A percentile compares a stretch with the other conserved stretches of the same genome.
Conservation (phyloP, 225 moss, liverwort and hornwort species). For the Physcomitrium patens region DNA sequence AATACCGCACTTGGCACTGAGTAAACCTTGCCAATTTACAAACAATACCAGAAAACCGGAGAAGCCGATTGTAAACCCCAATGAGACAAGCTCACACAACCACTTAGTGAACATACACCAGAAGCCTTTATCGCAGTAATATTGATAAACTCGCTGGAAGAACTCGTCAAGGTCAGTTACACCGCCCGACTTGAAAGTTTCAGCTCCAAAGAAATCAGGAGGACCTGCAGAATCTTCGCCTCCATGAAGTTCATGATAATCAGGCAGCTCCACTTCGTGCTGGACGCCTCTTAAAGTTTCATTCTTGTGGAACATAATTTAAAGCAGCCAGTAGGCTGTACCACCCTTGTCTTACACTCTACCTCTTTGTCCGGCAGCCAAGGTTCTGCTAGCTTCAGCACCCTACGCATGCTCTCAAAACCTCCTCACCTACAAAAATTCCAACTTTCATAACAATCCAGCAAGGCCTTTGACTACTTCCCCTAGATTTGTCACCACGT, state of each 20-base stretch:
- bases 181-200: constrained; percentile 90
- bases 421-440: no score
- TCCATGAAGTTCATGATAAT: constrained; percentile 76
- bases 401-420: no score
- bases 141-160: constrained; percentile 93
- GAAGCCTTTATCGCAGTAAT: constrained; percentile 98
- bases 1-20: constrained; percentile 83
- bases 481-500: no score
- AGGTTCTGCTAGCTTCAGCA: no score
- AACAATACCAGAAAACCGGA: constrained; percentile 94
- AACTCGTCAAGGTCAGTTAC: constrained; percentile 94
- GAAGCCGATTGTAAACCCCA: constrained; percentile 91
- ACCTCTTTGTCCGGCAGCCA: no score
- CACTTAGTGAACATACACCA: constrained; percentile 99
- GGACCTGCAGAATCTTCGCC: constrained; percentile 76
- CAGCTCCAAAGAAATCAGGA: constrained; percentile 85
- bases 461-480: no score
- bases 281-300: no score
- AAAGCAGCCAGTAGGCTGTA: no score
- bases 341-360: no score
- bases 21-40: constrained; percentile 92
- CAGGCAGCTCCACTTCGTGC: constrained; percentile 87
- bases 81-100: constrained; percentile 90
- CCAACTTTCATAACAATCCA: no score
- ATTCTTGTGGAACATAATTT: no score